Base-by-base conservation (phyloP, 139 green algal species). In the Closterium sp. region DNA sequence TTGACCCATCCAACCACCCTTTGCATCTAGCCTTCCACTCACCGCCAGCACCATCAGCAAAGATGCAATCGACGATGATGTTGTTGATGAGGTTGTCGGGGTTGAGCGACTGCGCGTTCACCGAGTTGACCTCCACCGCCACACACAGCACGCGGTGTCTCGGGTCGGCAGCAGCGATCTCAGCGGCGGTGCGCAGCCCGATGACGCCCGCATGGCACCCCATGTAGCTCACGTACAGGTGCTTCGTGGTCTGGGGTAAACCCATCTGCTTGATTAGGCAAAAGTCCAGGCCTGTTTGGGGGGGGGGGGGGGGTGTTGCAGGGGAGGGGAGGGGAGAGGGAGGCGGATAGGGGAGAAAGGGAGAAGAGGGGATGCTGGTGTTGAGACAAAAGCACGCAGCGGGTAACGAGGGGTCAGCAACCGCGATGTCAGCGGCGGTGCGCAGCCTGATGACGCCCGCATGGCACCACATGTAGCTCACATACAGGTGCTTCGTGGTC, bases 181-280 rank as follows among this genome's bases (percentile, higher is more conserved):
- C 89, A 23, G 32, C 55, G 25, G 89, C 89, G 6, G 32, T 90
- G 31, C 83, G 83, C 10, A 92, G 31, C 5, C 89, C 89, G 6
- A 92, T 90, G 34, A 92, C 84, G 34, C 89, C 89, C 6, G 89
- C 89, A 86, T 92, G 89, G 28, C 89, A 92, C 31, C 89, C 89
- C 76, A 92, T 92, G 83, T 89, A 92, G 76, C 84, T 84, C 38
- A 89, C 84, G 30, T 66, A 90, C 34, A 89, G n/a, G 83, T 92
- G 89, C 83, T 92, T 92, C 23, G 34, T 76, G 55, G 89, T 25
- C 23, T 90, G 23, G 6, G 83, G 23, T 23, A 92, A 83, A n/a
- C 89, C 89, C 36, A 92, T 86, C 33, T 33, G 33, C 34, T 92
- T 92, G 30, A 92, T 90, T 6, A 92, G 89, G 8, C 89, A 31